Evolutionary conservation across 768 basidiomycete genomes (phyloP).

Genomic region (Russula emetica): DNA sequence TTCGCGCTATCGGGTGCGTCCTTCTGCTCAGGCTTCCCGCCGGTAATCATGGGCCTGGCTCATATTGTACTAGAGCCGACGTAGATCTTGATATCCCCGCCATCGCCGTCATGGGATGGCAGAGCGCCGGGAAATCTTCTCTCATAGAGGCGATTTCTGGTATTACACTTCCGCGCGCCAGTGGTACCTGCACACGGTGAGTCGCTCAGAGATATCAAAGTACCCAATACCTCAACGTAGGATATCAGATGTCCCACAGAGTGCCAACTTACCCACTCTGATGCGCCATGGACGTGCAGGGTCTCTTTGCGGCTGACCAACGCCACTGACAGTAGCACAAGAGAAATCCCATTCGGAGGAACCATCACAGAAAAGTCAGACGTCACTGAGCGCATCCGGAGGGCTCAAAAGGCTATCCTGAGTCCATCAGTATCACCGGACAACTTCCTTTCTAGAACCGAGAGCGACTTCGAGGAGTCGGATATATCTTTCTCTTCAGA

Average conservation of each 20-base stretch:
- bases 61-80: constrained; percentile 45
- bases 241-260: constrained; percentile 37
- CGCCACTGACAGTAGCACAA: constrained; percentile 27
- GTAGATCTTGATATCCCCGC: constrained; percentile 67
- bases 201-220: background rate
- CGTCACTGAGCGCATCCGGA: constrained; percentile 63
- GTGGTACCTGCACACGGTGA: constrained; percentile 72
- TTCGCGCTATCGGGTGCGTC: constrained; percentile 57
- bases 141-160: constrained; percentile 75
- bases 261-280: constrained; percentile 33
- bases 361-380: constrained; percentile 46
- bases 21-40: constrained; percentile 1
- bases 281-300: constrained; percentile 34
- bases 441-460: constrained; percentile 40
- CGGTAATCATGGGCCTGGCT: constrained; percentile 10
- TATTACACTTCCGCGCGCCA: constrained; percentile 61
- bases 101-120: constrained; percentile 68
- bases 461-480: constrained; percentile 15
- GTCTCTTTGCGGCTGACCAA: constrained; percentile 35
- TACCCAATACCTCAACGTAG: background rate
- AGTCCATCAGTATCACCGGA: constrained; percentile 43
- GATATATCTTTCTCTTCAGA: constrained; percentile 38
- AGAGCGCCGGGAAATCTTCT: constrained; percentile 74
- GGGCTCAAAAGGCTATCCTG: constrained; percentile 62
- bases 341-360: constrained; percentile 29